Base-by-base conservation (phyloP, 2,329 filamentous ascomycete genomes). In the Ceratocystis lukuohia region DNA sequence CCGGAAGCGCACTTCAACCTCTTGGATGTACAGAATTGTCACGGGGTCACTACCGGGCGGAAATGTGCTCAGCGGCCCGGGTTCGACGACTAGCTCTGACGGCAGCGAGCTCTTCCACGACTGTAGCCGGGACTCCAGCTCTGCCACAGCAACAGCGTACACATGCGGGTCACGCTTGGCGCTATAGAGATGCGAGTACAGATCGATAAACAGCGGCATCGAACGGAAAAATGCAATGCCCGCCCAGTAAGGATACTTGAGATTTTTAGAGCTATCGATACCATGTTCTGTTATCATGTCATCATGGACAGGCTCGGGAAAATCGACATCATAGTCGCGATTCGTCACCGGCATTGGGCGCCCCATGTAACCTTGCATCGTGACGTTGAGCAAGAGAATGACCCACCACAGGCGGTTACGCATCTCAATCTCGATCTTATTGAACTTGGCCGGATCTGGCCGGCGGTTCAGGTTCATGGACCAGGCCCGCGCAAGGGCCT, bases 371-470 rank as follows among this genome's bases (percentile, higher is more conserved):
- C 88, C 88, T 70, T 85, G 85, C 8, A 93, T 77, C n/a, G 83
- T 84, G 8, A 88, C 79, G 68, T 85, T 81, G 15, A 91, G 79
- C 4, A 81, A 78, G 50, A 91, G 75, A 10, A 92, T 79, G 5
- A 80, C 80, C 88, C 89, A 95, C 79, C 90, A 95, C 0, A 86
- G 80, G 17, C 90, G 81, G 75, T 92, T 92, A 28, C 89, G 82
- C 74, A 92, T 74, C 73, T 95, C 89, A 68, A 88, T 83, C 5
- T 88, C 83, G 1, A 91, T 79, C n/a, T 77, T 80, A 0, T 79
- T 82, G 10, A 20, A 62, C 20, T 46, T 44, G 15, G 72, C 74
- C 65, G 78, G 76, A 6, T 75, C 75, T 3, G 74, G 74, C 69
- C 84, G 86, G 50, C 89, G 82, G 73, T 95, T 88, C 46, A 94